Evolutionary conservation across 768 basidiomycete genomes (phyloP), one percentile per base, ranked within the genome.

Genomic region (Daedalea quercina): DNA sequence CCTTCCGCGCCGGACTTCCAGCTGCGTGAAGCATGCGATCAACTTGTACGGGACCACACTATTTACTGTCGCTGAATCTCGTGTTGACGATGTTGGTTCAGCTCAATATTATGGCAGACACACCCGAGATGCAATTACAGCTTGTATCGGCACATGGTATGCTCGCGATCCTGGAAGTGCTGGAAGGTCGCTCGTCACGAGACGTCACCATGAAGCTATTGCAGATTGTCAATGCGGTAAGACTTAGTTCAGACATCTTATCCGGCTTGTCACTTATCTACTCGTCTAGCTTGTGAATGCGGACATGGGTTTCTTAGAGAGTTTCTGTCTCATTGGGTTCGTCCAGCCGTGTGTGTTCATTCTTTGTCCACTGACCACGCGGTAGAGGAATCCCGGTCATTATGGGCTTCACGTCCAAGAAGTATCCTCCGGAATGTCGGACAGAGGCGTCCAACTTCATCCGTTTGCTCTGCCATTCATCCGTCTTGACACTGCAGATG

Each of bases 371-470:
- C 43, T 53, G 19, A 35, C 41, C 23, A 57, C 8, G 13, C 15
- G 33, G 12, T 52, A 87, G 92, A 26, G 95, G 95, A 13, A 97
- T 97, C 55, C 94, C 96, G 13, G 88, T 97, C 15, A 85, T 98
- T 73, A 94, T 96, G 84, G 84, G 85, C 43, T 98, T 94, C 65
- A 94, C 95, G 0, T 92, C 91, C 11, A 97, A 95, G 73, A 91
- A 88, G 60, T 92, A 90, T 63, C 85, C 94, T 1, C 83, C 89
- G 12, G 94, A 96, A 65, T 96, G 94, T 61, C 84, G 96, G 33
- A 69, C 90, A n/a, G 90, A 97, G 64, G 95, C 94, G 0, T 97
- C 96, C 1, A 85, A 90, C 61, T 97, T 98, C 68, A 90, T 99
- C 49, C 85, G 90, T 24, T 70, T 94, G 13, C 79, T 98, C 23